Evolutionary conservation across 106 monocot species (phyloP), one percentile per base, ranked within the genome.

Genomic region (Dactylorhiza incarnata): DNA sequence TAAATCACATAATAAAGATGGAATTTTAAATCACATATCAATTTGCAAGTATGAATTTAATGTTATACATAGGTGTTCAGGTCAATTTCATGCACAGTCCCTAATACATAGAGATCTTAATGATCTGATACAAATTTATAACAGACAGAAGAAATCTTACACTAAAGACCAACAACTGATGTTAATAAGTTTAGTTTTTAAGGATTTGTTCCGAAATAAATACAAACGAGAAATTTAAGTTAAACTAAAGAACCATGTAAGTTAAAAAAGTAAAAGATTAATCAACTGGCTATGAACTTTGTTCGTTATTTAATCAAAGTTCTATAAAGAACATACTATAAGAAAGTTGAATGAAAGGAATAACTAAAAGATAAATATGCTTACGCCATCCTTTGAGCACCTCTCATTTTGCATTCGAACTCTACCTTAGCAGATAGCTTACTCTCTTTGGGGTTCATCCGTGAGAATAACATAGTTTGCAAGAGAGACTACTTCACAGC

Each of bases 361-460:
- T 8, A 26, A n/a, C 75, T 71, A 46, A 73, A 71, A 78, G 13
- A 15, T 49, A 58, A 77, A 74, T 53, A 19, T 75, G 54, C 93
- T 96, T 87, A 96, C 91, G 91, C 94, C 97, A 99, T 91, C 82
- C 94, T 91, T 79, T 99, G 91, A 26, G 97, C 97, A 79, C 97
- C 94, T 87, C 94, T 87, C 84, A 99, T 99, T 81, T 91, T 99
- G 87, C 97, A 99, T 80, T 99, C 94, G 77, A 74, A 99, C 73
- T 99, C 97, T 68, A 99, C 80, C 78, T 88, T 99, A 17, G 97
- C 91, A 25, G 97, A 72, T 17, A 99, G 81, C 73, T 81, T 86
- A 81, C 85, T 88, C 74, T 99, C 97, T 48, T 94, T 86, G 69
- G 85, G 87, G 72, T 51, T 73, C 20, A 75, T 77, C 80, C 76